Base-by-base conservation (phyloP, 1,139 yeast genomes). In the Blastobotrys indianensis region DNA sequence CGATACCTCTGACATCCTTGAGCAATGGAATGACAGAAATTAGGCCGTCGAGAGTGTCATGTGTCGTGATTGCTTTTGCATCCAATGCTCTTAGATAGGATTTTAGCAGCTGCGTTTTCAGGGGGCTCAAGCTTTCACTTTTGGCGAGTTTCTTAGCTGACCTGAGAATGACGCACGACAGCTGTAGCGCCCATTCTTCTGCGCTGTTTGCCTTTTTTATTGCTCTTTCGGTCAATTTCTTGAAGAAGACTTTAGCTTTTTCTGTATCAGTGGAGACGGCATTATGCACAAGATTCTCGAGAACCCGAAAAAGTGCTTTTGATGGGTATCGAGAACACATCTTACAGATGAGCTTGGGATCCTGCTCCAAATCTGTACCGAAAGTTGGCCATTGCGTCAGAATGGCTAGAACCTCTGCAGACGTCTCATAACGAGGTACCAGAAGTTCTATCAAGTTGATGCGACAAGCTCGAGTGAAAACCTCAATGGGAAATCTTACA, bases 401-500 rank as follows among this genome's bases (percentile, higher is more conserved):
- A 3, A 30, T 42, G 9, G 6, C 11, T 3, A 42, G 11, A 9
- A 42, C 41, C 4, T n/a, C 11, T 3, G 12, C 41, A 13, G 41
- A 31, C 32, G 30, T 32, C 12, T 42, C 23, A 13, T 17, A 36
- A 4, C n/a, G 11, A 5, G 23, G 37, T 9, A 37, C 34, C 45
- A 35, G 53, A 41, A 44, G 20, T n/a, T 44, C 42, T 15, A 44
- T 23, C 37, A 44, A 17, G 9, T 28, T 29, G n/a, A 29, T 8
- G 13, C 45, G 42, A 39, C 39, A 30, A 31, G 31, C 28, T 28
- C 46, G 48, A 12, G 49, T 37, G 42, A 52, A 49, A 9, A 46
- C 44, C 20, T 54, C 55, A 8, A 51, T 44, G 11, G 58, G 58
- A 38, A 52, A 52, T 1, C 32, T 10, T 12, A 28, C 41, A 29